These are phyloP conservation scores for Trichoderma sp. DNA, from an alignment of 2,329 filamentous ascomycete species.

Conservation along the genomic window DNA sequence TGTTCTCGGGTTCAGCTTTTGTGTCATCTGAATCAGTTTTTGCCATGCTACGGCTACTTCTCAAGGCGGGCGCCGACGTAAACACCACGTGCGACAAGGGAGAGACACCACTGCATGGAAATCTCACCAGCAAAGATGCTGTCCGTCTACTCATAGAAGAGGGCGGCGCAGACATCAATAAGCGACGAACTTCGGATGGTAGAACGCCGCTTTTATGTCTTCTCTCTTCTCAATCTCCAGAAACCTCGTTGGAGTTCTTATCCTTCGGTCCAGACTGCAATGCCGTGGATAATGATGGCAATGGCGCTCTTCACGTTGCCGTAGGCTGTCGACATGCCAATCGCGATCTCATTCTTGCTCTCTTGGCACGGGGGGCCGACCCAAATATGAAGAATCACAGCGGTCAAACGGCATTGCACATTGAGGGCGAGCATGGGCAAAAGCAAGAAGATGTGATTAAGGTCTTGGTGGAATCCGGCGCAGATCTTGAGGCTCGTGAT, in stretches of 20 bases:
- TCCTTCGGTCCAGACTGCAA: slow-evolving; percentile 22
- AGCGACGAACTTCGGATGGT: slow-evolving; percentile 19
- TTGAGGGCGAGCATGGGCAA: neutral
- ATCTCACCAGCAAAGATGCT: slow-evolving; percentile 6
- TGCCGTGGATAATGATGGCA: slow-evolving; percentile 23
- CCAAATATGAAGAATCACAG: slow-evolving; percentile 24
- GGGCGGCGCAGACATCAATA: slow-evolving; percentile 28
- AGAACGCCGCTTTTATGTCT: slow-evolving; percentile 26
- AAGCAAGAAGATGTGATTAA: neutral
- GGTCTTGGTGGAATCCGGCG: slow-evolving; percentile 24
- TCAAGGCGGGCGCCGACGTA: slow-evolving; percentile 27
- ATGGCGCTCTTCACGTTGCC: slow-evolving; percentile 24
- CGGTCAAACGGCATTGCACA: slow-evolving; percentile 24
- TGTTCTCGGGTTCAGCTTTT: slow-evolving; percentile 5
- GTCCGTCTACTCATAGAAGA: slow-evolving; percentile 28
- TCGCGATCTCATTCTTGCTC: neutral
- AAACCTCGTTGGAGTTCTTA: neutral
- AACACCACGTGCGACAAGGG: slow-evolving; percentile 23
- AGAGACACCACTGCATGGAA: slow-evolving; percentile 24
- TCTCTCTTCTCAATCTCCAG: neutral
- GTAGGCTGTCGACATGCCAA: neutral
- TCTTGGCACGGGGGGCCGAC: slow-evolving; percentile 26
- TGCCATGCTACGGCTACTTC: slow-evolving; percentile 14
- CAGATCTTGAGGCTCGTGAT: slow-evolving; percentile 25
- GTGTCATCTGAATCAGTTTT: neutral